Evolutionary conservation across 805 yeast genomes (phyloP), one percentile per base, ranked within the genome.

Genomic region (Saturnispora gosingensis): DNA sequence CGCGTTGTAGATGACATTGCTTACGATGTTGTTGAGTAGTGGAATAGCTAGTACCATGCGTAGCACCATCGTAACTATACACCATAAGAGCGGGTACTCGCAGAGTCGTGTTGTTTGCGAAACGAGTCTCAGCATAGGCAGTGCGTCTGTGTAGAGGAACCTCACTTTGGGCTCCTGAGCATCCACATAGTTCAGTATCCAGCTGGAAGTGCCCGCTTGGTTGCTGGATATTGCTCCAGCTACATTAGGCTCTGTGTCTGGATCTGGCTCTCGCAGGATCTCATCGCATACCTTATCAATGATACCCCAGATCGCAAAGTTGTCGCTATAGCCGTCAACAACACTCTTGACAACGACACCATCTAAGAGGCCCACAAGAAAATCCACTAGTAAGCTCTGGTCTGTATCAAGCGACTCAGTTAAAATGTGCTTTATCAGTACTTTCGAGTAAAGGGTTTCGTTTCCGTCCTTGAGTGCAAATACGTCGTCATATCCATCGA

Each of bases 291-390:
- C 22, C 7, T 58, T 45, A 27, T 63, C 65, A 25, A 73, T 56
- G 4, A 78, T 61, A 30, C 72, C 77, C 69, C 80, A 74, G 2
- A 78, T 56, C 61, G 75, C 71, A 64, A 75, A 78, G n/a, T 78
- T 78, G 51, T 78, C 79, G 9, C 74, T 65, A 15, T 78, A 53
- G 56, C 75, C 75, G 6, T 71, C 74, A 5, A 75, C 59, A 1
- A 71, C 56, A 51, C 70, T 76, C 42, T 62, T 62, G 42, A 79
- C 50, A 0, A 73, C 65, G 43, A 77, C 56, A 44, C 76, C 80
- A 24, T 71, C 67, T 13, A 77, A 40, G 4, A 79, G 52, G 1
- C 73, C 61, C 4, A 68, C 57, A 5, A 76, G 51, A 46, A 79
- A 71, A 24, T 68, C 61, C 5, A 60, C 56, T 2, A 74, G 72